Evolutionary conservation across 768 basidiomycete species (phyloP).

Genomic region (Russula foetens): DNA sequence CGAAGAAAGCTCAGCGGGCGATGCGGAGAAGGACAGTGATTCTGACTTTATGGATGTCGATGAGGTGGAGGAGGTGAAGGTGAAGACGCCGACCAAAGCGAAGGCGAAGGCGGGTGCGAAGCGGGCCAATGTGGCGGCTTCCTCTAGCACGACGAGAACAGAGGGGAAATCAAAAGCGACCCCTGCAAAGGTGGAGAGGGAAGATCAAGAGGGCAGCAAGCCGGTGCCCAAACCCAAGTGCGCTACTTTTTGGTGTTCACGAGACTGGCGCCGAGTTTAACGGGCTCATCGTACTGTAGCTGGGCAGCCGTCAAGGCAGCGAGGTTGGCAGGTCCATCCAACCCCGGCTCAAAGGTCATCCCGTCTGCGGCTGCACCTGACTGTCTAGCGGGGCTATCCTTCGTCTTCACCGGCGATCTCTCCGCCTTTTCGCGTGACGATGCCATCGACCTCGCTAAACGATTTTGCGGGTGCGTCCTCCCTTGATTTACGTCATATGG

Average conservation of each 20-base stretch:
- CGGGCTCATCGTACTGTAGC: conserved; percentile 26
- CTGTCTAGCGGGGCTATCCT: conserved; percentile 76
- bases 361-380: conserved; percentile 70
- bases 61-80: conserved; percentile 17
- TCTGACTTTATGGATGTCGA: conserved; percentile 19
- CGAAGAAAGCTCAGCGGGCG: conserved; percentile 26
- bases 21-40: conserved; percentile 22
- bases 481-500: background rate
- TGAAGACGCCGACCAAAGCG: conserved; percentile 18
- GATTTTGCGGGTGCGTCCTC: conserved; percentile 75
- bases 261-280: background rate
- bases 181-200: conserved; percentile 2
- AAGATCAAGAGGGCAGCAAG: conserved; percentile 20
- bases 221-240: conserved; percentile 33
- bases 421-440: conserved; percentile 83
- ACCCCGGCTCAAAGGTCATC: conserved; percentile 48
- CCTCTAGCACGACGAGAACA: background rate
- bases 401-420: conserved; percentile 96
- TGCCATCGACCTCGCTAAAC: conserved; percentile 80
- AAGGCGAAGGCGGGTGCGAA: conserved; percentile 15
- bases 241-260: conserved; percentile 7
- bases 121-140: background rate
- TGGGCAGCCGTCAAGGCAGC: conserved; percentile 52
- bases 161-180: conserved; percentile 20
- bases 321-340: conserved; percentile 49